Evolutionary conservation across 768 basidiomycete genomes (phyloP).

Genomic region (Harrya chromipes): DNA sequence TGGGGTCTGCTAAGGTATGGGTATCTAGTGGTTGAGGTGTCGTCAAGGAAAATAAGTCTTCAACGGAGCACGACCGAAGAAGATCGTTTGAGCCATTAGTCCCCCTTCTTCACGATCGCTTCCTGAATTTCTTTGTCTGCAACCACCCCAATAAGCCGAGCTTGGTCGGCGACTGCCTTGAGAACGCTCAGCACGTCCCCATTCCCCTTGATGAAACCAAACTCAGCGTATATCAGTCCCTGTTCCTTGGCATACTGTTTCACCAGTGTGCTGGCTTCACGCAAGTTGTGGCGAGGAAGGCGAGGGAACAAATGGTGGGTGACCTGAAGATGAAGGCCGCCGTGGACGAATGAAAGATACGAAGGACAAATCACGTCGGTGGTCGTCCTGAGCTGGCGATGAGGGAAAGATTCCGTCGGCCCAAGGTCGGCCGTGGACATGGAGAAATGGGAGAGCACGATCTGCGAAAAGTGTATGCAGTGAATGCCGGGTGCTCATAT

Average conservation of each 20-base stretch:
- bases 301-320: constrained; percentile 97
- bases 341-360: constrained; percentile 85
- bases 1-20: constrained; percentile 2
- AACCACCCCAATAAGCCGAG: constrained; percentile 76
- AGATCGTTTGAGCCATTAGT: not conserved
- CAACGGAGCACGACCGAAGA: not conserved
- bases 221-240: constrained; percentile 84
- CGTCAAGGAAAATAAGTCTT: not conserved
- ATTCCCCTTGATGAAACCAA: constrained; percentile 87
- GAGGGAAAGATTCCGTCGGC: constrained; percentile 85
- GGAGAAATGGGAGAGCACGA: constrained; percentile 96
- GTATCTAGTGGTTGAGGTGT: constrained; percentile 14
- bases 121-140: constrained; percentile 72
- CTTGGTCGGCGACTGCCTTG: constrained; percentile 82
- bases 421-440: constrained; percentile 93
- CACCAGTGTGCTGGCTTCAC: constrained; percentile 75
- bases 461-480: constrained; percentile 40
- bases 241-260: constrained; percentile 87
- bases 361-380: constrained; percentile 90
- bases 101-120: constrained; percentile 50
- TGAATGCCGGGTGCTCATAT: constrained; percentile 1
- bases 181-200: constrained; percentile 80
- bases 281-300: constrained; percentile 89
- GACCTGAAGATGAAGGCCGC: constrained; percentile 96
- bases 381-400: constrained; percentile 95